Base-by-base conservation (phyloP, 2,329 filamentous ascomycete genomes). In the Cladosporium colombiae region DNA sequence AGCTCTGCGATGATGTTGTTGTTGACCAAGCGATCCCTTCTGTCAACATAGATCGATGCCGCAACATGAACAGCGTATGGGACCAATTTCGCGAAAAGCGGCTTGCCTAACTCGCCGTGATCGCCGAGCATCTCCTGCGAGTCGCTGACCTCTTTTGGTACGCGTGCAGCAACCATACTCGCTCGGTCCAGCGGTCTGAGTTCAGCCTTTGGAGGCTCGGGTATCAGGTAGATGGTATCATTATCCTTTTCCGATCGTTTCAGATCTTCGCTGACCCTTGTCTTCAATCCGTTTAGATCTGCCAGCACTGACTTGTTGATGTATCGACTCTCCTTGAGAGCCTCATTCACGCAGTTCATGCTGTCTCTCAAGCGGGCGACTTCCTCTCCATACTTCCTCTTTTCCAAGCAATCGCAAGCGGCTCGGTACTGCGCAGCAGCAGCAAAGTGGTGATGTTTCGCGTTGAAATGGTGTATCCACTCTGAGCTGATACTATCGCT, bases 381-480 rank as follows among this genome's bases (percentile, higher is more conserved):
- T 80, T 99, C 95, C 76, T 99, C 95, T 57, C 95, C 95, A 70
- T 97, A 99, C 74, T 90, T 96, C 59, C 90, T 85, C 84, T 96
- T 98, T 79, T 98, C 95, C 16, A 99, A 78, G 71, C 92, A 95
- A 74, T 97, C 93, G 69, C 92, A 89, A 0, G 95, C 92, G 29
- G 94, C 92, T 16, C 95, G 85, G 72, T 94, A 98, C 76, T 99
- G 95, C 0, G 95, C 95, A 0, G 95, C 95, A 0, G 92, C 94
- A 1, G 94, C 93, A 79, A 99, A 98, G 78, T 98, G 95, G 75
- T 97, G 91, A 74, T 98, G 93, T 77, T 98, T 99, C 6, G 94
- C 95, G 29, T 91, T 93, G 86, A 96, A 93, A 76, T 98, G 94
- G 78, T 98, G 94, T 71, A 99, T 97, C 95, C 94, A 98, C 68